Base-by-base conservation (phyloP, 2,329 filamentous ascomycete species). In the Epichloe scottii region DNA sequence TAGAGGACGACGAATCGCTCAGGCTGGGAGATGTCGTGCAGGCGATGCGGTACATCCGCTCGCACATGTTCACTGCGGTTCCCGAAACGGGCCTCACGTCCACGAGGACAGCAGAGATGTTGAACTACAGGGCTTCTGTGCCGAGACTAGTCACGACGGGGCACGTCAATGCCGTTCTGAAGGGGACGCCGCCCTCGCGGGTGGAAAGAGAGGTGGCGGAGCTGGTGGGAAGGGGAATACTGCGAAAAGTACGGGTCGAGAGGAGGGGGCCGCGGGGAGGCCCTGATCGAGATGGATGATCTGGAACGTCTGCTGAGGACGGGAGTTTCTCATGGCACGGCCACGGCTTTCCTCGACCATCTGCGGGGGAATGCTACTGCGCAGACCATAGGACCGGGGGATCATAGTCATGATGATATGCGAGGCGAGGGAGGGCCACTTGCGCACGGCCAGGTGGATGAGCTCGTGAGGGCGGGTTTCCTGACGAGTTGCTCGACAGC, bases 161-260 rank as follows among this genome's bases (percentile, higher is more conserved):
- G 1, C 85, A 89, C 61, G 63, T 89, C 6, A 77, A 84, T 54
- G 77, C 82, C 1, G 65, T 88, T 2, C 71, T 85, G 43, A 67
- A 66, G 10, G 43, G 34, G 2, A 34, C 21, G 23, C 81, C 78
- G 2, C 78, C 84, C 1, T 86, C 84, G 0, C 71, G 69, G 1
- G 79, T 80, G 1, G 85, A 89, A 64, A 72, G 85, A 44, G 84
- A 87, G 62, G 72, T 85, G 19, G 81, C 77, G 3, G 75, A 81
- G 58, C 70, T 88, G 37, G 65, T 77, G 17, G 68, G 72, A 12
- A 70, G 69, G 11, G 83, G 84, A 0, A 67, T 74, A 4, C 53
- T 88, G 44, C 70, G 82, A 41, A 79, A 78, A 61, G 71, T 89
- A 11, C 73, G 76, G 2, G 76, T 89, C n/a, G 77, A 81, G 12